A percentile compares a stretch with the other conserved stretches of the same genome.
These are phyloP conservation scores for Rhododendron simsii DNA, from an alignment of 148 eudicot species.

Conservation along the genomic window DNA sequence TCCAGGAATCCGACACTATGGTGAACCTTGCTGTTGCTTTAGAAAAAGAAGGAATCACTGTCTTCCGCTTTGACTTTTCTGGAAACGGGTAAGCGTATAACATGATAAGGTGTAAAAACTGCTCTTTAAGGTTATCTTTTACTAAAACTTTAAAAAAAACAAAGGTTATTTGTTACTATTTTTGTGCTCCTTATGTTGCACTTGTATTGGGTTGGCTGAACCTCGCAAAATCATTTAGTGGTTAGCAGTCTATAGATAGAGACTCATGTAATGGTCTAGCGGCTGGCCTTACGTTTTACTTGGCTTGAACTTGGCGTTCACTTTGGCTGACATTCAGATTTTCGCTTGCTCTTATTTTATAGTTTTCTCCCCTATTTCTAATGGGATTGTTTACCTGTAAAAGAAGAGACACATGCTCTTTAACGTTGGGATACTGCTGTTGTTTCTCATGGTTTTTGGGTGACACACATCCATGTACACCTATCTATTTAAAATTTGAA, in stretches of 20 bases:
- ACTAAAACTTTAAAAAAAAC: not conserved
- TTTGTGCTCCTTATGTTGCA: not conserved
- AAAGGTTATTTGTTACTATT: not conserved
- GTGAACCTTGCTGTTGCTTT: slow-evolving; percentile 50
- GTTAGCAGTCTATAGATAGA: not conserved
- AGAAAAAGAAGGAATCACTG: slow-evolving; percentile 73
- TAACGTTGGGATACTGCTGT: not conserved
- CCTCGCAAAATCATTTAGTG: not conserved
- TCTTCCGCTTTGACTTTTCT: slow-evolving; percentile 79
- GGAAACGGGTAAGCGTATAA: slow-evolving; percentile 71
- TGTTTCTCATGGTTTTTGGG: not conserved
- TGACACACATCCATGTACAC: not conserved
- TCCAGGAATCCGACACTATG: slow-evolving; percentile 45
- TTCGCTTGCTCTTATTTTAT: not conserved
- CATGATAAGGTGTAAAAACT: not conserved
- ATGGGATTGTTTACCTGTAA: not conserved
- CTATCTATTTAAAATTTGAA: not conserved
- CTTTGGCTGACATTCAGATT: not conserved
- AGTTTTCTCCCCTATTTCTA: not conserved
- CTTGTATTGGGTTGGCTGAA: not conserved
- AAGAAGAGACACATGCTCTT: not conserved
- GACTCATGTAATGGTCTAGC: not conserved
- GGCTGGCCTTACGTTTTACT: not conserved
- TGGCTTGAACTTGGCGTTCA: not conserved
- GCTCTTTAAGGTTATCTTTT: not conserved